These are phyloP conservation scores for Omphalea diandra DNA, from an alignment of 441 rosid species.

Conservation along the genomic window DNA sequence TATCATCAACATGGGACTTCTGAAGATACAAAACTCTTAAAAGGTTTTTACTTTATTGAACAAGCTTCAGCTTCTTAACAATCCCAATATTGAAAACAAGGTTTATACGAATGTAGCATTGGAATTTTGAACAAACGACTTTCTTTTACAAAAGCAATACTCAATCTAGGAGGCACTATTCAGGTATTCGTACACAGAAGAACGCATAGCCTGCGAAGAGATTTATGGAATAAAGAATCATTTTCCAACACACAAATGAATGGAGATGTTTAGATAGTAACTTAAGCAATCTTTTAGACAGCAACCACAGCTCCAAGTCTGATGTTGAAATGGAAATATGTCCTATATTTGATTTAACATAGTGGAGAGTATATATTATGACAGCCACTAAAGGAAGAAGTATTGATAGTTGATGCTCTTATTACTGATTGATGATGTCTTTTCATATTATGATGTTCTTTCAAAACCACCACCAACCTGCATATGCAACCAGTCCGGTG, in stretches of 20 bases:
- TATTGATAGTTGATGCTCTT: conserved; percentile 35
- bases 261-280: conserved; percentile 30
- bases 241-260: conserved; percentile 27
- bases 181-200: conserved; percentile 23
- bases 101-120: conserved; percentile 26
- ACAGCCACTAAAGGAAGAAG: conserved; percentile 29
- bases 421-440: conserved; percentile 20
- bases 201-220: conserved; percentile 25
- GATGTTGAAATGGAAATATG: conserved; percentile 29
- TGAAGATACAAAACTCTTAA: conserved; percentile 20
- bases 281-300: conserved; percentile 25
- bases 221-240: conserved; percentile 32
- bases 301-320: conserved; percentile 29
- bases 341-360: conserved; percentile 26
- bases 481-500: conserved; percentile 92
- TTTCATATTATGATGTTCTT: conserved; percentile 44
- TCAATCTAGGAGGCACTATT: conserved; percentile 20
- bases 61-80: conserved; percentile 20
- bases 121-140: conserved; percentile 30
- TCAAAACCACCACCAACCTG: conserved; percentile 74
- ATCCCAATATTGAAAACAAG: conserved; percentile 13
- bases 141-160: conserved; percentile 31
- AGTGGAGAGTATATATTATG: conserved; percentile 28
- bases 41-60: conserved; percentile 29
- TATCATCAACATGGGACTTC: not conserved